Base-by-base conservation (phyloP, 352 stramenopile genomes). In the Pythium grandisporangium region DNA sequence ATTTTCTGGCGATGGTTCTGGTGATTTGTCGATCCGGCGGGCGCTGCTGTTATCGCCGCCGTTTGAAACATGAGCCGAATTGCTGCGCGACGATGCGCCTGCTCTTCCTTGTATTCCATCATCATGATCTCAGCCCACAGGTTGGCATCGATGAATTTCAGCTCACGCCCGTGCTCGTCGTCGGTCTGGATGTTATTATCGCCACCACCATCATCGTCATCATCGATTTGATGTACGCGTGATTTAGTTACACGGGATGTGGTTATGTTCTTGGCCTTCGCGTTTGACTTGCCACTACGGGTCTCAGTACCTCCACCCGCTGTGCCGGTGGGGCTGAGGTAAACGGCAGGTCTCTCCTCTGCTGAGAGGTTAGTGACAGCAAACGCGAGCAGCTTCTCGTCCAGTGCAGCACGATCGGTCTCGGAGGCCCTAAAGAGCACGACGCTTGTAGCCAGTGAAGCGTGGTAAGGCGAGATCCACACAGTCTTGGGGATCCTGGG, bases 11-110 rank as follows among this genome's bases (percentile, higher is more conserved):
- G 14, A n/a, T n/a, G n/a, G n/a, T n/a, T n/a, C n/a, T n/a, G n/a
- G n/a, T n/a, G n/a, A n/a, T n/a, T n/a, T n/a, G n/a, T n/a, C n/a
- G n/a, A n/a, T n/a, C n/a, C n/a, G 10, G 27, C 11, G 26, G 35
- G 34, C 3, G 54, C 50, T 23, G 70, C 59, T 0, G 64, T 54
- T 3, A 65, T 47, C 1, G 69, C 76, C 2, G 87, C 85, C 0
- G 87, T 96, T 30, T 96, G 84, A 37, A 97, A 97, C 88, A 97
- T 96, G 1, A 97, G 53, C 0, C 87, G 84, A 32, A 97, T 85
- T 13, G 85, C 85, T 14, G 84, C 84, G 5, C 76, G 64, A 2
- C 88, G 77, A 46, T 96, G 88, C 0, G 86, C 82, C 52, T 97
- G 87, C 47, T 97, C 88, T 40, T 95, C 83, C 25, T 93, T 91